These are phyloP conservation scores for Candida sojae DNA, from an alignment of 1,139 yeast species.

Conservation along the genomic window DNA sequence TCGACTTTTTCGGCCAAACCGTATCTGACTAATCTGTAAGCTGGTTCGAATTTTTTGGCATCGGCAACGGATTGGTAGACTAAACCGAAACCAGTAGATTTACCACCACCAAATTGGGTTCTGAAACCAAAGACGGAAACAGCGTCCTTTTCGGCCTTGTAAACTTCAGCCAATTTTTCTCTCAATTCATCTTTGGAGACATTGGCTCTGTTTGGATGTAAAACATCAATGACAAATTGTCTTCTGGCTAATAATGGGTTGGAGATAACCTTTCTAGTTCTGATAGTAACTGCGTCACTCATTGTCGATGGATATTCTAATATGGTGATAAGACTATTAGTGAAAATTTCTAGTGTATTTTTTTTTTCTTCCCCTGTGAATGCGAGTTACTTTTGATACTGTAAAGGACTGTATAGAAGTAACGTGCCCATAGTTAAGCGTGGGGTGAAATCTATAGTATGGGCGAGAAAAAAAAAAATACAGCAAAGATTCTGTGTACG, in stretches of 20 bases:
- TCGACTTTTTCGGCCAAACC: constrained; percentile 96
- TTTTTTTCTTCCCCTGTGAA: background rate
- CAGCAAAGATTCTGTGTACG: too few species aligned
- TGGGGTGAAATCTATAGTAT: too few species aligned
- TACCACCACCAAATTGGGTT: constrained; percentile 99
- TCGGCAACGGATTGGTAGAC: constrained; percentile 98
- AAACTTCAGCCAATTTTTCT: constrained; percentile 92
- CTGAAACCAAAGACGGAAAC: constrained; percentile 99
- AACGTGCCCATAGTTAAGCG: too few species aligned
- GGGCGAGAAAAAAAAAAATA: too few species aligned
- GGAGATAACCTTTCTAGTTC: constrained; percentile 99
- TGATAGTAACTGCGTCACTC: constrained; percentile 98
- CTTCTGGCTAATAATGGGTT: constrained; percentile 99
- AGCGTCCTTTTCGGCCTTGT: constrained; percentile 98
- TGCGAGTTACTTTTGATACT: too few species aligned
- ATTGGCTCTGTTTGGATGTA: constrained; percentile 99
- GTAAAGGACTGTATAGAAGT: too few species aligned
- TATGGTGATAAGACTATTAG: background rate
- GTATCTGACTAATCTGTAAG: constrained; percentile 99
- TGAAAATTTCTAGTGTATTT: background rate
- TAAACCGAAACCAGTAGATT: constrained; percentile 98
- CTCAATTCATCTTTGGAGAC: constrained; percentile 99
- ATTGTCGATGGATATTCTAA: background rate
- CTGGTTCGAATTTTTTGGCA: constrained; percentile 98
- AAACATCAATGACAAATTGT: constrained; percentile 99